phyloP scores from a whole-genome alignment of 1,139 yeast genomes.

The Pichia sp. region DNA sequence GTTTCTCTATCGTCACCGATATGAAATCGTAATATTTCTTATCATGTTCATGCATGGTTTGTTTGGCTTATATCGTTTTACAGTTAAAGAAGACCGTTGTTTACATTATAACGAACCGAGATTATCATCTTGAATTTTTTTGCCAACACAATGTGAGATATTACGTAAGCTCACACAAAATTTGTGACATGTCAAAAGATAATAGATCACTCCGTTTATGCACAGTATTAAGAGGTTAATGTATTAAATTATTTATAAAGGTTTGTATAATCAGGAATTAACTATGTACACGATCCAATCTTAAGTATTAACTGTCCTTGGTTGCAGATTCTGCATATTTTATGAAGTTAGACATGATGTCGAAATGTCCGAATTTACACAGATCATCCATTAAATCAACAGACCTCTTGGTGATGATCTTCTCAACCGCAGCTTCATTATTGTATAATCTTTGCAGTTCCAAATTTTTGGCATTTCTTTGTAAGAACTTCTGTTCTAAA shows the following conservation, averaged over 20 bases:
- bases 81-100: too few relatives aligned
- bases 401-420: constrained; percentile 38
- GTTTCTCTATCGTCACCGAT: not conserved
- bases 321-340: constrained; percentile 9
- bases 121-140: too few relatives aligned
- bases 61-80: not conserved
- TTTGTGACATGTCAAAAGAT: too few relatives aligned
- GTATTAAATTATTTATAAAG: too few relatives aligned
- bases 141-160: too few relatives aligned
- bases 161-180: too few relatives aligned
- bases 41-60: constrained; percentile 1
- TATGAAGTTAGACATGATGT: constrained; percentile 18
- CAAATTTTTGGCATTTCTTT: constrained; percentile 30
- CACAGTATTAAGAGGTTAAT: too few relatives aligned
- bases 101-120: too few relatives aligned
- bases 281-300: too few relatives aligned
- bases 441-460: constrained; percentile 35
- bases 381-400: constrained; percentile 34
- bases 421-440: constrained; percentile 41
- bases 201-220: too few relatives aligned
- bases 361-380: constrained; percentile 34
- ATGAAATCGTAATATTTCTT: constrained; percentile 3
- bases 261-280: too few relatives aligned
- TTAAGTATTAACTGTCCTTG: not conserved
- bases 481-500: constrained; percentile 29